These are phyloP conservation scores for Modicella reniformis DNA, from an alignment of 371 early-diverging fungal genomes.

Conservation along the genomic window DNA sequence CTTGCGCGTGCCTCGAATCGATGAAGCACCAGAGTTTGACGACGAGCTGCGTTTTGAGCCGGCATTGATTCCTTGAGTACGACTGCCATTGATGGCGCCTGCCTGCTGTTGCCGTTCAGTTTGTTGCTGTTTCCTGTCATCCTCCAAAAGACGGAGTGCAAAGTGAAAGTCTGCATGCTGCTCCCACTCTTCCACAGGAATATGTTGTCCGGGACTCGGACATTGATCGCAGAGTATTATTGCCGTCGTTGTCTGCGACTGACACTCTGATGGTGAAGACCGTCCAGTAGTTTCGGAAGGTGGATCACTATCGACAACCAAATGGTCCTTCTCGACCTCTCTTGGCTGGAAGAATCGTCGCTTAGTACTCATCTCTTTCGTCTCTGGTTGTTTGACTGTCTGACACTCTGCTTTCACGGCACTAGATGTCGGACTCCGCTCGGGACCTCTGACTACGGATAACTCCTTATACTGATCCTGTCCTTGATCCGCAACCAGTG, in stretches of 20 bases:
- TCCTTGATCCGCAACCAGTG: background rate
- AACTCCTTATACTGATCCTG: background rate
- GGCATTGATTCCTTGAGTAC: background rate
- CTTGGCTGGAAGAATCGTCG: slow-evolving; percentile 30
- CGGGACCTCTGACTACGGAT: background rate
- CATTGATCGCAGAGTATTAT: slow-evolving; percentile 57
- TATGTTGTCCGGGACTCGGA: slow-evolving; percentile 39
- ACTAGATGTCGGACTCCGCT: background rate
- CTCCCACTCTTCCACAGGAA: slow-evolving; percentile 57
- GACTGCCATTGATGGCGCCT: background rate
- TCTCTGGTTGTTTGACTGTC: slow-evolving; percentile 3
- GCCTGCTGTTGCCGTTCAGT: slow-evolving; percentile 34
- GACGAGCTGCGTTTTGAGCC: slow-evolving; percentile 16
- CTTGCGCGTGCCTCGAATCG: slow-evolving; percentile 32
- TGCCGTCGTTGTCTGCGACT: background rate
- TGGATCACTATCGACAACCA: background rate
- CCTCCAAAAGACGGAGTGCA: slow-evolving; percentile 58
- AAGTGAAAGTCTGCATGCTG: slow-evolving; percentile 63
- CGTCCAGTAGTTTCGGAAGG: background rate
- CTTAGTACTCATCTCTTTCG: background rate
- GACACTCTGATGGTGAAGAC: background rate
- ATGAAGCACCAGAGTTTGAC: background rate
- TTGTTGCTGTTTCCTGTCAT: slow-evolving; percentile 55
- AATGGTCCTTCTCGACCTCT: slow-evolving; percentile 12
- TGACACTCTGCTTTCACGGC: background rate